Conservation (phyloP, 2,329 filamentous ascomycete species). For the Microdochium paspali region DNA sequence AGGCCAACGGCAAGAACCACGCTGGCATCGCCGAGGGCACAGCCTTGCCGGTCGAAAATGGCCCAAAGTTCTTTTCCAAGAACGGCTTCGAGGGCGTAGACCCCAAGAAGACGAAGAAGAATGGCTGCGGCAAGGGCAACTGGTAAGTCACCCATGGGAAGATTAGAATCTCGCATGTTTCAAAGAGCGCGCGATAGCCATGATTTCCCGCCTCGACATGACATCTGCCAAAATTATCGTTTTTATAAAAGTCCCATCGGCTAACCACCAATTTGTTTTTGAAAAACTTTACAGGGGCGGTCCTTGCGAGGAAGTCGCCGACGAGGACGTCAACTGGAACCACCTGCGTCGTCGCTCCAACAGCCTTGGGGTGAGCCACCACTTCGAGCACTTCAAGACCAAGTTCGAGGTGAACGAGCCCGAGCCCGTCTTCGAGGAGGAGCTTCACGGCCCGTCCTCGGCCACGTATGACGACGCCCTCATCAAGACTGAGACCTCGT, state of each 20-base stretch:
- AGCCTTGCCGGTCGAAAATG: conserved; percentile 57
- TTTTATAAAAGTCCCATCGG: too few relatives aligned
- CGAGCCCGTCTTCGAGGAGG: conserved; percentile 89
- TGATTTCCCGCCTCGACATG: too few relatives aligned
- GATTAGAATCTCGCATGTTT: too few relatives aligned
- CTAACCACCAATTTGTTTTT: conserved; percentile 3
- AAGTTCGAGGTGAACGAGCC: conserved; percentile 90
- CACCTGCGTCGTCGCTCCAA: conserved; percentile 90
- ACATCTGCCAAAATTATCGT: too few relatives aligned
- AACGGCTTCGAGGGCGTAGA: conserved; percentile 70
- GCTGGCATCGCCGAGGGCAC: conserved; percentile 67
- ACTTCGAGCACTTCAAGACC: conserved; percentile 77
- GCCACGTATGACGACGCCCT: conserved; percentile 49
- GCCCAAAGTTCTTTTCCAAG: conserved; percentile 93
- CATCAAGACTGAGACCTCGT: conserved; percentile 48
- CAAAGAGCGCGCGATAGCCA: too few relatives aligned
- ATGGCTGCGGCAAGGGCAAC: conserved; percentile 84
- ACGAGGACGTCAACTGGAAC: conserved; percentile 73
- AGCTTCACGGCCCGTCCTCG: conserved; percentile 55
- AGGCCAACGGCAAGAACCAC: conserved; percentile 90
- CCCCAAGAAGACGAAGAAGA: conserved; percentile 94
- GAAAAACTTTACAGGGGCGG: conserved; percentile 77
- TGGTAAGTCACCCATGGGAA: too few relatives aligned
- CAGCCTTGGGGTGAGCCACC: conserved; percentile 64
- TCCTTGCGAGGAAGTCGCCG: conserved; percentile 73